Evolutionary conservation across 768 basidiomycete genomes (phyloP).

Genomic region (Russula sp.): DNA sequence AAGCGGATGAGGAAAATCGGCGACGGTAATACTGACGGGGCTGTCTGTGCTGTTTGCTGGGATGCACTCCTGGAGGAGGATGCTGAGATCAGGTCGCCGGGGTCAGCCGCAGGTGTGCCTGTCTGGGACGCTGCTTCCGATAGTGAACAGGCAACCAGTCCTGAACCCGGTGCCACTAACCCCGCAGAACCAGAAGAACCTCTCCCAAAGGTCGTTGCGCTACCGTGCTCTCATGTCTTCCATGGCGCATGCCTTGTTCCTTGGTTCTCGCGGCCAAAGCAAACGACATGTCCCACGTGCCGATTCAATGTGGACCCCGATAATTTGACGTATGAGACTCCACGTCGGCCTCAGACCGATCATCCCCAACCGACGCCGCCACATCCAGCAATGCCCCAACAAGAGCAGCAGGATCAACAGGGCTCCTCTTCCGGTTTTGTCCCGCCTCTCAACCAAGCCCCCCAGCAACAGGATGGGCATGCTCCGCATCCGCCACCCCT

Average conservation of each 20-base stretch:
- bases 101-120: background rate
- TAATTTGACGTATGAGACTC: conserved; percentile 46
- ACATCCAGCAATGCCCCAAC: conserved; percentile 16
- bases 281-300: conserved; percentile 81
- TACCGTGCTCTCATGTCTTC: conserved; percentile 80
- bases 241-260: conserved; percentile 73
- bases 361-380: conserved; percentile 10
- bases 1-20: conserved; percentile 53
- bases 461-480: conserved; percentile 3
- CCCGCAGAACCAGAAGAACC: conserved; percentile 13
- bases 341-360: conserved; percentile 6
- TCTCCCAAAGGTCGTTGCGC: conserved; percentile 48
- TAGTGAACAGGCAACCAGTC: conserved; percentile 9
- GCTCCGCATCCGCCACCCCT: background rate
- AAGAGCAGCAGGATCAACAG: conserved; percentile 5
- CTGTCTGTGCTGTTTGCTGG: conserved; percentile 73
- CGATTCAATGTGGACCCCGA: conserved; percentile 80
- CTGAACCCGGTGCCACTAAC: conserved; percentile 20
- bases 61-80: conserved; percentile 45
- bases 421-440: background rate
- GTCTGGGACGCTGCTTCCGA: conserved; percentile 2
- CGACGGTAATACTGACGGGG: conserved; percentile 34
- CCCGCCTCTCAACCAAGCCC: background rate
- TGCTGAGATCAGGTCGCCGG: background rate
- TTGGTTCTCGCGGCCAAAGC: conserved; percentile 74